Conservation (phyloP, 2,329 filamentous ascomycete species). For the Lomentospora prolificans region DNA sequence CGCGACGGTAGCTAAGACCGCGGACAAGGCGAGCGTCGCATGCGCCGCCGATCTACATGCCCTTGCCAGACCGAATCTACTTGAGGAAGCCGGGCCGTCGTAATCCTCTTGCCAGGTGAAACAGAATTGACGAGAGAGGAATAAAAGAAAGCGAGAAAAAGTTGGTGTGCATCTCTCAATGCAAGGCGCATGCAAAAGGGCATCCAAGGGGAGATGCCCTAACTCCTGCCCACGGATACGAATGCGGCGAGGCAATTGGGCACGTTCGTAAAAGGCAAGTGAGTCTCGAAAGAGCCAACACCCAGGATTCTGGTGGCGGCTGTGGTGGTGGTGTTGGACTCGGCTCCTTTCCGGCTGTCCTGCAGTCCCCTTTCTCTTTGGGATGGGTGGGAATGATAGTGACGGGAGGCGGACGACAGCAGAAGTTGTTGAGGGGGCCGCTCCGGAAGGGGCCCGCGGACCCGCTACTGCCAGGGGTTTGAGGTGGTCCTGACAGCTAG, state of each 20-base stretch:
- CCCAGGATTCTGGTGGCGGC: not conserved
- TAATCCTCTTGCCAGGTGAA: not conserved
- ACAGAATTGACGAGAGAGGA: not conserved
- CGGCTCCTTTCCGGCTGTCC: not conserved
- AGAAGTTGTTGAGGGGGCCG: not conserved
- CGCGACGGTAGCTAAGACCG: too few species aligned
- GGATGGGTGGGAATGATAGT: not conserved
- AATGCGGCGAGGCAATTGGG: too few species aligned
- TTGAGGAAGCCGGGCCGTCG: not conserved
- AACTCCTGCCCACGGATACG: not conserved
- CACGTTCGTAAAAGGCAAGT: too few species aligned
- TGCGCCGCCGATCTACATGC: not conserved
- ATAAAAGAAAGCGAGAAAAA: not conserved
- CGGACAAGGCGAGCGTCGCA: too few species aligned
- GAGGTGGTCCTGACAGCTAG: not conserved
- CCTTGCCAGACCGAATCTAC: not conserved
- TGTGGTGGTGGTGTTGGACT: not conserved
- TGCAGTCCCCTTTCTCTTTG: not conserved
- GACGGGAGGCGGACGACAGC: not conserved
- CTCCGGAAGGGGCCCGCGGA: not conserved
- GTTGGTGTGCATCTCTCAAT: not conserved
- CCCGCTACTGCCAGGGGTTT: not conserved
- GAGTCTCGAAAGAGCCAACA: too few species aligned
- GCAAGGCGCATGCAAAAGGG: not conserved
- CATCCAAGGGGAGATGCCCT: slow-evolving; percentile 1